phyloP scores from a whole-genome alignment of 2,329 filamentous ascomycete species.

The Curvularia verruculosa region DNA sequence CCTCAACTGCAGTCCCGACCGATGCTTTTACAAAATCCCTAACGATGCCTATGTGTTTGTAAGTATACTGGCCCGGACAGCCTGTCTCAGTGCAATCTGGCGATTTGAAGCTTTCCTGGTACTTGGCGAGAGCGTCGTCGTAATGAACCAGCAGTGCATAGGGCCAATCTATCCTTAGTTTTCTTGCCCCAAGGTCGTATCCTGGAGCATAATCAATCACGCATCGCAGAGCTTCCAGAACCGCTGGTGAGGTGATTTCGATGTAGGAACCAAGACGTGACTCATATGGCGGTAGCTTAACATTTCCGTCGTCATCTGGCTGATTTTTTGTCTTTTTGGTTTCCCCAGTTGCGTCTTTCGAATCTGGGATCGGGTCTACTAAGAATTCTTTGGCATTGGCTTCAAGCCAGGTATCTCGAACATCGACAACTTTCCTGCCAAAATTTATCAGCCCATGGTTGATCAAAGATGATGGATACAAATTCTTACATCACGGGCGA shows the following conservation, averaged over 20 bases:
- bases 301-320: not conserved
- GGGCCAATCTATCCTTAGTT: not conserved
- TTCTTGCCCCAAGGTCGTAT: not conserved
- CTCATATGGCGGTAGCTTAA: not conserved
- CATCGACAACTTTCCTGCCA: conserved; percentile 3
- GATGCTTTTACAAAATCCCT: not conserved
- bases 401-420: conserved; percentile 1
- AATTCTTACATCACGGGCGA: not conserved
- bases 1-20: not conserved
- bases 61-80: not conserved
- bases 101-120: not conserved
- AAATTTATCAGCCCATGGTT: not conserved
- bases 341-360: too few relatives aligned
- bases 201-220: not conserved
- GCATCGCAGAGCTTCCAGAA: not conserved
- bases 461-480: not conserved
- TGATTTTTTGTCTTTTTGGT: not conserved
- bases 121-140: not conserved
- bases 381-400: not conserved
- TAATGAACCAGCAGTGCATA: not conserved
- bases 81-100: not conserved
- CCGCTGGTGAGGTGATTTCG: not conserved
- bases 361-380: not conserved
- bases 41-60: not conserved
- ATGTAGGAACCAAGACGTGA: not conserved